Evolutionary conservation across 2,329 filamentous ascomycete species (phyloP), one percentile per base, ranked within the genome.

Genomic region (Ascochyta rabiei): DNA sequence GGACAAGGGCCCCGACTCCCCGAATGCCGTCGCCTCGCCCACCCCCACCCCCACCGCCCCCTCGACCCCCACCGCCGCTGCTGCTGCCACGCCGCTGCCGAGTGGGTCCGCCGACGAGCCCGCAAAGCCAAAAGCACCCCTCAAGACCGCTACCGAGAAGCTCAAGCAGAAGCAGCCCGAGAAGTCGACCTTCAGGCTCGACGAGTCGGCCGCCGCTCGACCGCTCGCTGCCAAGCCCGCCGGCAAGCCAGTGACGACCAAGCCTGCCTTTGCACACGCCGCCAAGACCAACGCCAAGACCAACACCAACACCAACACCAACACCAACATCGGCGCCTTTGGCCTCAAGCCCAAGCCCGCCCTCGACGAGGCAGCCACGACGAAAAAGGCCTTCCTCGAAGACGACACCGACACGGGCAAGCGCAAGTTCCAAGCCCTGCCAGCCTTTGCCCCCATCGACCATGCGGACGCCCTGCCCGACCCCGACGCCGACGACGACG

Each of bases 381-480:
- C 91, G 70, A 88, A 88, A 63, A 91, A 90, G 57, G 80, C 96
- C 19, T 87, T 92, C 64, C 87, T 97, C 65, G 93, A 90, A 57
- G 93, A 97, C 69, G 93, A 97, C 67, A 91, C 96, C 67, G 88
- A 86, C 28, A 89, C 88, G 2, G 87, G 90, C 70, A 90, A 92
- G 73, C 97, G 96, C 79, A 73, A 65, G 42, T 84, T 99, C 62
- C 91, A 91, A 71, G 95, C 93, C 77, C 86, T 99, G 57, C 93
- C 93, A 53, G 88, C 88, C 62, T 85, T 88, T 69, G 83, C 84
- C 62, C 76, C 76, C 57, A 61, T 60, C 41, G 76, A 80, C 59
- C 72, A 73, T 38, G 77, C 80, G 69, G 64, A 67, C 60, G 56
- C 49, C 7, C 83, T 84, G 53, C 77, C 77, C 33, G 57, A 60